Evolutionary conservation across 2,329 filamentous ascomycete genomes (phyloP), one percentile per base, ranked within the genome.

Genomic region (Alternaria ethzedia): DNA sequence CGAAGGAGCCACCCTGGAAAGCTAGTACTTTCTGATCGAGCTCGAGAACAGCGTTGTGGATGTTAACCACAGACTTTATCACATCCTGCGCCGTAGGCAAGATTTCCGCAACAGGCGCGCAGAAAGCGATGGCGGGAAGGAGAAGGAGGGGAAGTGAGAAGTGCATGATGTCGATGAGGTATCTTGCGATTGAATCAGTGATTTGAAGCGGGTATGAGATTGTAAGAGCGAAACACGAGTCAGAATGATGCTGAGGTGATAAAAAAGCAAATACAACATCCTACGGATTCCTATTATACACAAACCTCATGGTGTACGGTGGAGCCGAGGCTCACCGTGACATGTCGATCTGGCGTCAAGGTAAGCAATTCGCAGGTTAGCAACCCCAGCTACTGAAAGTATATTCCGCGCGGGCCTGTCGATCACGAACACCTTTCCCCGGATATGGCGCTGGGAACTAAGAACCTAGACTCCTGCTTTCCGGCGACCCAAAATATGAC

Each of bases 41-140:
- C 2, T 54, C 61, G 6, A 66, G 55, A 8, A 69, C 68, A 5
- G 70, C 66, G 13, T 60, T 56, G 36, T 70, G 59, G 56, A 70
- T 72, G 54, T 69, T 69, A 43, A 46, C n/a, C 6, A 56, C 54
- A 3, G 54, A 56, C 25, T 56, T 25, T 57, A 63, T 10, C 63
- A 62, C 17, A 66, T 17, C 23, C 52, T 43, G 45, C n/a, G 59
- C 10, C 41, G 60, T 36, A 12, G 55, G 54, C n/a, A 28, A 13
- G 4, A 56, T 13, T n/a, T 46, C 17, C 54, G 25, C 56, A 41
- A 52, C 28, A 8, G 54, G 56, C 11, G 9, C 51, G 46, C 23
- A 61, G n/a, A 43, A 52, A 3, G 52, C 23, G 4, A 64, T 50
- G 7, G 57, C 32, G 12, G 45, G 25, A 6, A 67, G 59, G 13